Evolutionary conservation across 805 yeast species (phyloP).

Genomic region (Nakazawaea sp.): DNA sequence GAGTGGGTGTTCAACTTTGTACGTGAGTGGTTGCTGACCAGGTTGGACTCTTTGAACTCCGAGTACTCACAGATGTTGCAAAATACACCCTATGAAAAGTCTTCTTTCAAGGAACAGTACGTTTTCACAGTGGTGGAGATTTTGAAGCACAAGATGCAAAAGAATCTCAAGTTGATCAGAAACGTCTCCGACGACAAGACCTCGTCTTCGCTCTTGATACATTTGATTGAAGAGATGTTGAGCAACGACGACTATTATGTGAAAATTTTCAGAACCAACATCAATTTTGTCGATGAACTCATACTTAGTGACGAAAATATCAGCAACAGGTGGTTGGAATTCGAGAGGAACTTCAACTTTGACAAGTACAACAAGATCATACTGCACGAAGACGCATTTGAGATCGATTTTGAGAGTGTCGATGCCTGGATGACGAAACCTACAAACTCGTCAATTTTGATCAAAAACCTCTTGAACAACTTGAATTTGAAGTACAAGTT

Average conservation of each 20-base stretch:
- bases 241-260: slow-evolving; percentile 48
- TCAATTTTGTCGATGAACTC: slow-evolving; percentile 21
- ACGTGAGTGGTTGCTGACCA: slow-evolving; percentile 30
- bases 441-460: slow-evolving; percentile 52
- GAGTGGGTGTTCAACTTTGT: slow-evolving; percentile 60
- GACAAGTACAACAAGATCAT: slow-evolving; percentile 46
- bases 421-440: slow-evolving; percentile 43
- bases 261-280: slow-evolving; percentile 29
- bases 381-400: slow-evolving; percentile 40
- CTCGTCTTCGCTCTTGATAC: slow-evolving; percentile 30
- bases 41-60: slow-evolving; percentile 21
- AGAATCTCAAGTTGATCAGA: slow-evolving; percentile 18
- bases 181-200: slow-evolving; percentile 31
- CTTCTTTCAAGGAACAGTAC: slow-evolving; percentile 25
- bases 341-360: slow-evolving; percentile 46
- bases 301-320: slow-evolving; percentile 19
- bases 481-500: slow-evolving; percentile 49
- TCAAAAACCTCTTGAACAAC: slow-evolving; percentile 50
- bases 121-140: slow-evolving; percentile 42
- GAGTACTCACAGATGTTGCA: slow-evolving; percentile 23
- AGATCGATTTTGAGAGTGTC: slow-evolving; percentile 50
- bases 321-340: slow-evolving; percentile 43
- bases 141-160: slow-evolving; percentile 34
- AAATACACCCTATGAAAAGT: slow-evolving; percentile 13
- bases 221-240: slow-evolving; percentile 50